Percentiles rank a stretch among this genome's conserved stretches.
Evolutionary conservation across 2,329 filamentous ascomycete species (phyloP).

Genomic region (Neonectria ditissima): DNA sequence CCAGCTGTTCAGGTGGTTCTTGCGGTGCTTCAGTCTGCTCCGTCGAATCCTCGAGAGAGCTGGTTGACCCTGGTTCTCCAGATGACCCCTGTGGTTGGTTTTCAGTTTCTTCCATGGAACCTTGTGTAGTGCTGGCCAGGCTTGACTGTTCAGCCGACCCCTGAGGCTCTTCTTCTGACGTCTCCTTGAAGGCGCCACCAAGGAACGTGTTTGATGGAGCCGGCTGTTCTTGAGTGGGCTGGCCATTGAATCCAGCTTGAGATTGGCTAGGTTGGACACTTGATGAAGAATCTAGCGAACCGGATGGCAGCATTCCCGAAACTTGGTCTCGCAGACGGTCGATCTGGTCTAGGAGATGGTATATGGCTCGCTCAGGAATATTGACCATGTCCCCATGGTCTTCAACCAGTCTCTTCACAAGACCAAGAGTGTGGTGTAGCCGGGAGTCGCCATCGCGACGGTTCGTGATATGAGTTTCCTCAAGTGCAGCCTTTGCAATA

Average conservation of each 20-base stretch:
- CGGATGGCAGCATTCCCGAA: constrained; percentile 39
- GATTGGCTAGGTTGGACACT: neutral
- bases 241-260: neutral
- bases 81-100: neutral
- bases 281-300: constrained; percentile 10
- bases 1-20: neutral
- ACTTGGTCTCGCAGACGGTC: constrained; percentile 46
- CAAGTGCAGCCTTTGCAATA: constrained; percentile 14
- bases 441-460: constrained; percentile 21
- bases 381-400: constrained; percentile 40
- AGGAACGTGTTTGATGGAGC: constrained; percentile 6
- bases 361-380: constrained; percentile 40
- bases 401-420: constrained; percentile 44
- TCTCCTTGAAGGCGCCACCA: constrained; percentile 10
- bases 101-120: neutral
- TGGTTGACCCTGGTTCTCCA: neutral
- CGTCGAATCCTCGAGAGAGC: neutral
- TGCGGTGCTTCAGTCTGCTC: neutral
- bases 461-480: constrained; percentile 29
- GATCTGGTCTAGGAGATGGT: constrained; percentile 46
- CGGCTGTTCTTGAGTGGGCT: neutral
- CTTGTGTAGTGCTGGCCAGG: neutral
- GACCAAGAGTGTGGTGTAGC: constrained; percentile 30
- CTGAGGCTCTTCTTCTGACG: neutral
- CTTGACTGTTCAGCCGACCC: neutral